These are phyloP conservation scores for Apiotrichum laibachii DNA, from an alignment of 1,284 basidiomycete genomes.

Conservation along the genomic window DNA sequence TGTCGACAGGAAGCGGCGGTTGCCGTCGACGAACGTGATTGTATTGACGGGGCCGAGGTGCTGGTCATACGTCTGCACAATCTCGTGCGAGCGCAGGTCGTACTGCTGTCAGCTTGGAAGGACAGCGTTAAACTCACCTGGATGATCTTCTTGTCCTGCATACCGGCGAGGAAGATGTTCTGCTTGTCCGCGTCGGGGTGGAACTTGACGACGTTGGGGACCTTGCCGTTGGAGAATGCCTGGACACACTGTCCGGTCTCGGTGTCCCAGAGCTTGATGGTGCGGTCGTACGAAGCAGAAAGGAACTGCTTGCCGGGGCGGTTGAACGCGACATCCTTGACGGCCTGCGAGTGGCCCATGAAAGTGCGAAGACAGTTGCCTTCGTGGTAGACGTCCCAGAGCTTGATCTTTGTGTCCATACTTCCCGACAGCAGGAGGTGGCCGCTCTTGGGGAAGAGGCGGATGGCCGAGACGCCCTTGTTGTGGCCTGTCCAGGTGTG, in stretches of 20 bases:
- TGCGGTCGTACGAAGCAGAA: conserved; percentile 90
- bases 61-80: conserved; percentile 97
- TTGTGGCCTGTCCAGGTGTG: conserved; percentile 99
- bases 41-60: conserved; percentile 97
- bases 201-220: conserved; percentile 90
- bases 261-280: conserved; percentile 99
- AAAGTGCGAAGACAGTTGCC: conserved; percentile 96
- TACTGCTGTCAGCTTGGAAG: conserved; percentile 76
- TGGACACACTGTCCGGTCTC: conserved; percentile 92
- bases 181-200: conserved; percentile 96
- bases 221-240: conserved; percentile 94
- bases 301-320: conserved; percentile 88
- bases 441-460: conserved; percentile 86
- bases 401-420: conserved; percentile 99
- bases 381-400: conserved; percentile 98
- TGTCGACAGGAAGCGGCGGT: conserved; percentile 93
- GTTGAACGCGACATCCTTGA: conserved; percentile 93
- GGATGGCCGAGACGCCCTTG: conserved; percentile 89
- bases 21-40: conserved; percentile 95
- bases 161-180: conserved; percentile 93
- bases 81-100: conserved; percentile 87
- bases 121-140: conserved; percentile 56
- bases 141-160: conserved; percentile 99
- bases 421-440: conserved; percentile 90
- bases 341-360: conserved; percentile 93